A percentile compares a stretch with the other conserved stretches of the same genome.
Conservation (phyloP, 2,329 filamentous ascomycete species). For the Aquanectria penicillioides region DNA sequence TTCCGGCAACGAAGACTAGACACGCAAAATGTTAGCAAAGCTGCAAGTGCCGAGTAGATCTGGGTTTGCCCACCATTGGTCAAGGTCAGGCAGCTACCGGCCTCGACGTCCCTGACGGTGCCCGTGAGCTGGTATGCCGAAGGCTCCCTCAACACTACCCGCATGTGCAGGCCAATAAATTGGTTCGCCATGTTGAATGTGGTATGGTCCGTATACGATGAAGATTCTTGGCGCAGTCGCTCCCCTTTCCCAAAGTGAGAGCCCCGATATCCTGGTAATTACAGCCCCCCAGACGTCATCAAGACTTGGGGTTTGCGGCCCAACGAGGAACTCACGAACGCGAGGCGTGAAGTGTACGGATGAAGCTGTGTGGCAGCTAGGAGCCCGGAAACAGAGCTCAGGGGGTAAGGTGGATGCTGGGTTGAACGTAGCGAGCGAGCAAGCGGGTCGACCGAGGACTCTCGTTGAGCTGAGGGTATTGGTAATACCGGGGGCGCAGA, state of each 20-base stretch:
- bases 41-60: background rate
- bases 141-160: conserved; percentile 75
- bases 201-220: background rate
- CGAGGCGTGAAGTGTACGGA: conserved; percentile 3
- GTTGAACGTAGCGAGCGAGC: conserved; percentile 27
- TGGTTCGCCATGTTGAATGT: conserved; percentile 60
- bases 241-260: conserved; percentile 20
- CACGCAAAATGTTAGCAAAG: conserved; percentile 16
- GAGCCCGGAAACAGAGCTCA: no score
- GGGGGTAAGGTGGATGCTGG: no score
- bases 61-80: conserved; percentile 69
- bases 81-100: conserved; percentile 75
- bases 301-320: conserved; percentile 25
- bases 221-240: conserved; percentile 3
- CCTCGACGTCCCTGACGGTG: conserved; percentile 73
- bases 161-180: conserved; percentile 81
- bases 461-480: no score
- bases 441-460: no score
- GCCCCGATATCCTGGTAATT: conserved; percentile 24
- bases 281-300: conserved; percentile 34
- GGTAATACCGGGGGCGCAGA: no score
- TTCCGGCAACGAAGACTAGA: conserved; percentile 52
- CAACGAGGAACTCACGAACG: conserved; percentile 11
- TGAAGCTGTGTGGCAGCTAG: no score
- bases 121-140: conserved; percentile 73